phyloP scores from a whole-genome alignment of 75 land plant genomes.

The Cupressus sempervirens region DNA sequence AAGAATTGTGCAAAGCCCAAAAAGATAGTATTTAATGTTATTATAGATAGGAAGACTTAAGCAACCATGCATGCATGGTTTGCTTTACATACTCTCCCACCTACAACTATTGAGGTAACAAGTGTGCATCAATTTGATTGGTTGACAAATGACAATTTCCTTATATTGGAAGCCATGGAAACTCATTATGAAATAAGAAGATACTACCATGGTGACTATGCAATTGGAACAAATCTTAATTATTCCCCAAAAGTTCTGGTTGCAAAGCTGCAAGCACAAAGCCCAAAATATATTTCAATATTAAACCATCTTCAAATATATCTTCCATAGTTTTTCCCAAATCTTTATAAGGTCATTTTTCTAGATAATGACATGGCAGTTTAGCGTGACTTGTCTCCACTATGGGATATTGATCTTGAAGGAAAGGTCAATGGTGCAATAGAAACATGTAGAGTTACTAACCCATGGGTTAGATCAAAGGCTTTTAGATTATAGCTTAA shows the following conservation, averaged over 20 bases:
- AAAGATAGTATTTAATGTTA: slow-evolving; percentile 71
- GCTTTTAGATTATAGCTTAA: slow-evolving; percentile 62
- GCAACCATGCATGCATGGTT: slow-evolving; percentile 98
- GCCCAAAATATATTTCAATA: slow-evolving; percentile 68
- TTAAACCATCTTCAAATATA: slow-evolving; percentile 83
- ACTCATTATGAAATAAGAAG: slow-evolving; percentile 41
- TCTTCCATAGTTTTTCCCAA: slow-evolving; percentile 94
- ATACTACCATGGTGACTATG: slow-evolving; percentile 45
- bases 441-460: slow-evolving; percentile 60
- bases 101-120: slow-evolving; percentile 86
- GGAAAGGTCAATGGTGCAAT: slow-evolving; percentile 95
- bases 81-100: slow-evolving; percentile 62
- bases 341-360: slow-evolving; percentile 77
- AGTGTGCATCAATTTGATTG: slow-evolving; percentile 90
- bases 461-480: slow-evolving; percentile 40
- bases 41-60: slow-evolving; percentile 91
- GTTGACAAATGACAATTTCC: slow-evolving; percentile 57
- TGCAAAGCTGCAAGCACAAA: slow-evolving; percentile 63
- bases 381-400: slow-evolving; percentile 68
- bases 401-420: slow-evolving; percentile 76
- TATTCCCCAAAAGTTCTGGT: slow-evolving; percentile 52
- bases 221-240: slow-evolving; percentile 33
- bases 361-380: slow-evolving; percentile 93
- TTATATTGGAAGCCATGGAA: slow-evolving; percentile 77
- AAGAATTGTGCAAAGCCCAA: slow-evolving; percentile 45